Evolutionary conservation across 331 rosid species (phyloP), one percentile per base, ranked within the genome.

Genomic region (Saraca asoca): DNA sequence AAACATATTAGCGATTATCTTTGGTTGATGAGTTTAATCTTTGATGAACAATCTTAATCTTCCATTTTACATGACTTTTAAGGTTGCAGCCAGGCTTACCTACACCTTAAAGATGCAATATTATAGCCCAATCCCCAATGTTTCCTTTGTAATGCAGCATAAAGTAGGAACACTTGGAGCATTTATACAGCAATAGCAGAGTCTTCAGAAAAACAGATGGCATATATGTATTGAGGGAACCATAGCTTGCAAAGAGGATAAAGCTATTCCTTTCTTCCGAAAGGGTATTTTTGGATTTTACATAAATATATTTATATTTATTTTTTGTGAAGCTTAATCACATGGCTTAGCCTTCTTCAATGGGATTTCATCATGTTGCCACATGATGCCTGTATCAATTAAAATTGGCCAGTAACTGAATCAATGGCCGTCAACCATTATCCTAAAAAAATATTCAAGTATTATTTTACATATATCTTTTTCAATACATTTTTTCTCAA

Each of bases 301-400:
- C 12, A 4, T 51, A 57, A 20, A 54, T 70, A 79, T 75, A 24
- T 24, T 24, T 24, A 24, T n/a, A 24, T 74, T 37, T 18, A n/a
- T n/a, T 17, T 69, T 43, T 58, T 6, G 8, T 64, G 74, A 60
- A 70, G 68, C 70, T 51, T 71, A 19, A 5, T 62, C 84, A 71
- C 78, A 70, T 75, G 75, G 19, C 38, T 49, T 59, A 61, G 45
- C 42, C 80, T 48, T 64, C 20, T 37, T 18, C 5, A 7, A 8
- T 46, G 70, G 69, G 78, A 2, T 7, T 39, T 37, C 31, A 1
- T 1, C 31, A 24, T 24, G 31, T 24, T 24, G 31, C 31, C 31
- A 24, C 31, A 24, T 24, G 31, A 24, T n/a, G n/a, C n/a, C 31
- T 24, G 31, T 24, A 24, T 24, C 31, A 24, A 24, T 24, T 3